Evolutionary conservation across 768 basidiomycete species (phyloP).

Genomic region (Leccinum incarnatum): DNA sequence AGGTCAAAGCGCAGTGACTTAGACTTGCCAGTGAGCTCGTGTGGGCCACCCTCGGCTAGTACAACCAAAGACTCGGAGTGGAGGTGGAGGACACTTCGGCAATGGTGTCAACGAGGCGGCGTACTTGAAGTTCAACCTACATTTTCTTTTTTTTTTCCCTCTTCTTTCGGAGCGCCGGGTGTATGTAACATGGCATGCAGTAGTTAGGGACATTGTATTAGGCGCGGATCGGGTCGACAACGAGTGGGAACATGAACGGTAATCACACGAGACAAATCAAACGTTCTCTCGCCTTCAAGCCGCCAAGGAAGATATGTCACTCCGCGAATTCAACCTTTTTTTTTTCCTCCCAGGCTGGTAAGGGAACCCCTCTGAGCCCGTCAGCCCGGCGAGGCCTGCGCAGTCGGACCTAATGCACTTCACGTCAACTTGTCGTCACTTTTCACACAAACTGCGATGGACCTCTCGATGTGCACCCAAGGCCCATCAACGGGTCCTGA

Average conservation of each 20-base stretch:
- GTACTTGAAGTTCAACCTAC: conserved; percentile 1
- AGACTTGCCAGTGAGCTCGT: neutral
- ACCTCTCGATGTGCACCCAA: conserved; percentile 1
- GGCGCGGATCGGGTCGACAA: neutral
- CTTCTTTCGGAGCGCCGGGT: neutral
- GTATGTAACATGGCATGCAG: neutral
- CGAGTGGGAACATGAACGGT: conserved; percentile 6
- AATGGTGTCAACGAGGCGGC: neutral
- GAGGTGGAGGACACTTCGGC: neutral
- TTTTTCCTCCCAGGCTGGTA: conserved; percentile 11
- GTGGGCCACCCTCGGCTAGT: neutral
- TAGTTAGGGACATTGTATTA: neutral
- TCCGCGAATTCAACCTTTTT: neutral
- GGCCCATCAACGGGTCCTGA: conserved; percentile 18
- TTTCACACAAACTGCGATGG: conserved; percentile 21
- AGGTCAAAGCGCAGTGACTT: neutral
- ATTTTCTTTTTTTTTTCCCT: neutral
- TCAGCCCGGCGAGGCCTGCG: conserved; percentile 6
- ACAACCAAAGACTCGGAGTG: neutral
- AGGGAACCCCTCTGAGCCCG: neutral
- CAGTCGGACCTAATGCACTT: neutral
- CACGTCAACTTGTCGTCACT: conserved; percentile 17
- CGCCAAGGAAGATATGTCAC: conserved; percentile 7
- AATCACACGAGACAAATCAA: neutral
- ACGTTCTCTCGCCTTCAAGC: neutral